Conservation (phyloP, 805 yeast species). For the Saturnispora kantuleensis region DNA sequence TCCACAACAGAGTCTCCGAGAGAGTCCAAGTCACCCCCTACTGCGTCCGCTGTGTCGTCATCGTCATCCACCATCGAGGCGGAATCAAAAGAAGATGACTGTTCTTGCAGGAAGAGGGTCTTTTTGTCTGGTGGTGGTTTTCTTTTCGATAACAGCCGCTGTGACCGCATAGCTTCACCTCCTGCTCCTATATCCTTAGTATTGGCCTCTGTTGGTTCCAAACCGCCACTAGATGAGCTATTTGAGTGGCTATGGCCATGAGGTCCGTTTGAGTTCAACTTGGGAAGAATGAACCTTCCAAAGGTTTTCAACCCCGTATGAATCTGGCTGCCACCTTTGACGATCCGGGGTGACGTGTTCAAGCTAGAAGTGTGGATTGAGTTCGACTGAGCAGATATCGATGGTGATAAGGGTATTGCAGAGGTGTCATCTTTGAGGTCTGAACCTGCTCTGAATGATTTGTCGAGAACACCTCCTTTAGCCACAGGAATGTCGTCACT, state of each 20-base stretch:
- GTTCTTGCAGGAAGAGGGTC: too few species aligned
- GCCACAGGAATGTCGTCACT: not conserved
- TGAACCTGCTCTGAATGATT: not conserved
- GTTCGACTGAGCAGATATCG: too few species aligned
- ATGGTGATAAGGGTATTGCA: not conserved
- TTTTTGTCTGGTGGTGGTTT: not conserved
- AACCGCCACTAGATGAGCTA: not conserved
- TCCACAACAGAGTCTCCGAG: conserved; percentile 8
- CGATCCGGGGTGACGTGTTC: not conserved
- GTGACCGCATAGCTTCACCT: not conserved
- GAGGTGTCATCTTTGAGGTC: not conserved
- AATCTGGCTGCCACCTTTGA: not conserved
- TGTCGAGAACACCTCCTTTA: not conserved
- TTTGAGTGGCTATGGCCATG: not conserved
- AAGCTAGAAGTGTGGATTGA: not conserved
- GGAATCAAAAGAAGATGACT: too few species aligned
- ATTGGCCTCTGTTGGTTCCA: too few species aligned
- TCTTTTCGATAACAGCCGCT: conserved; percentile 3
- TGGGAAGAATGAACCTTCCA: conserved; percentile 4
- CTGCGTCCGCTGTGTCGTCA: not conserved
- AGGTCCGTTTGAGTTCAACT: not conserved
- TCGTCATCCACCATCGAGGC: not conserved
- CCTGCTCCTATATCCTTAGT: too few species aligned
- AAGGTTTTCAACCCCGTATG: conserved; percentile 4
- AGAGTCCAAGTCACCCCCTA: not conserved